Conservation (phyloP, 805 yeast genomes). For the Torulaspora delbrueckii region DNA sequence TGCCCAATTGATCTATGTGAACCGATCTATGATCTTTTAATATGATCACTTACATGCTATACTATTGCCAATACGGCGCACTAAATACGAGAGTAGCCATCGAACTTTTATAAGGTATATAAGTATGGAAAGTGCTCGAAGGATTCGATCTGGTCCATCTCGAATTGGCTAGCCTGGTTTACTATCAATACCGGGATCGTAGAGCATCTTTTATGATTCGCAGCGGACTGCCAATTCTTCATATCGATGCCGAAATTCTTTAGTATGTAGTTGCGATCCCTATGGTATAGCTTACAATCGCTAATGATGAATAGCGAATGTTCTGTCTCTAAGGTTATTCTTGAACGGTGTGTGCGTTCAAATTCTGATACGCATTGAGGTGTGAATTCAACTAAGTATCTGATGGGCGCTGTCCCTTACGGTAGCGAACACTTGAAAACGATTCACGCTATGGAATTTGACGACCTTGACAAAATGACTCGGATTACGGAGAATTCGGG, state of each 20-base stretch:
- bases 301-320: conserved; percentile 29
- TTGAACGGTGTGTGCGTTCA: conserved; percentile 21
- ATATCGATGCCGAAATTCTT: conserved; percentile 3
- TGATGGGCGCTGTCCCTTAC: conserved; percentile 24
- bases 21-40: background rate
- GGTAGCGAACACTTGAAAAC: conserved; percentile 25
- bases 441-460: conserved; percentile 22
- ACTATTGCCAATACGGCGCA: background rate
- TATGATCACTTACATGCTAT: background rate
- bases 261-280: conserved; percentile 4
- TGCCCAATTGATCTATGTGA: background rate
- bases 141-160: conserved; percentile 26
- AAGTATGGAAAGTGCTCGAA: conserved; percentile 14
- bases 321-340: conserved; percentile 27
- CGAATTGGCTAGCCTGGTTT: conserved; percentile 24
- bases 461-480: conserved; percentile 25
- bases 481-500: conserved; percentile 9
- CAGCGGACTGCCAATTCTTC: background rate
- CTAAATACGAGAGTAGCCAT: background rate
- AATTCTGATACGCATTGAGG: conserved; percentile 28
- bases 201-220: background rate
- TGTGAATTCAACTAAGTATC: conserved; percentile 34
- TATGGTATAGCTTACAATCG: conserved; percentile 12
- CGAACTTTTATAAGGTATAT: background rate
- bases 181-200: conserved; percentile 20